A percentile compares a stretch with the other conserved stretches of the same genome.
Conservation (phyloP, 2,329 filamentous ascomycete species). For the Grosmannia serpens region DNA sequence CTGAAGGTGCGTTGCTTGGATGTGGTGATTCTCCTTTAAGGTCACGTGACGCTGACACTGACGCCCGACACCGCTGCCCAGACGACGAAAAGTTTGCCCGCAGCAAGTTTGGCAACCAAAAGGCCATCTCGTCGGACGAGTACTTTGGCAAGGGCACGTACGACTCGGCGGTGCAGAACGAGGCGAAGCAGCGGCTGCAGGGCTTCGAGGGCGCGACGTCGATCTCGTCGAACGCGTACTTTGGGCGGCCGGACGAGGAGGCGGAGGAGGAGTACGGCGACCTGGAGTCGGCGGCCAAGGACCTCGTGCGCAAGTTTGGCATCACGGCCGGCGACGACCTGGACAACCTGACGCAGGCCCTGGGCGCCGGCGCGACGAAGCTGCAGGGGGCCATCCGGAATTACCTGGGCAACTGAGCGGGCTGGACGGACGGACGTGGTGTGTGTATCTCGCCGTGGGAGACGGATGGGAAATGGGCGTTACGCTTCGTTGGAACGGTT, state of each 20-base stretch:
- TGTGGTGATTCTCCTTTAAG: background rate
- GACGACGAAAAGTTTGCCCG: slow-evolving; percentile 77
- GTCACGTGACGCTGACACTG: background rate
- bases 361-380: slow-evolving; percentile 76
- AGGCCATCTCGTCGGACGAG: slow-evolving; percentile 94
- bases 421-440: background rate
- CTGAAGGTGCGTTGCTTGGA: slow-evolving; percentile 38
- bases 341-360: slow-evolving; percentile 71
- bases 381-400: slow-evolving; percentile 65
- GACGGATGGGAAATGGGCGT: background rate
- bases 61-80: background rate
- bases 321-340: slow-evolving; percentile 93
- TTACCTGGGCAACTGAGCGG: slow-evolving; percentile 44
- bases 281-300: slow-evolving; percentile 84
- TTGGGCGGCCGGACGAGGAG: slow-evolving; percentile 78
- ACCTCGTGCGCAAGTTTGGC: slow-evolving; percentile 90
- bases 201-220: slow-evolving; percentile 86
- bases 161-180: slow-evolving; percentile 67
- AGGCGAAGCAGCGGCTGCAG: slow-evolving; percentile 78
- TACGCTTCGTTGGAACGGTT: background rate
- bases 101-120: slow-evolving; percentile 81
- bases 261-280: slow-evolving; percentile 72
- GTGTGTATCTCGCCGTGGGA: background rate
- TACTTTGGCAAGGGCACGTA: slow-evolving; percentile 90
- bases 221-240: slow-evolving; percentile 96